Conservation (phyloP, 108 stramenopile species). For the Licmophora abbreviata region DNA sequence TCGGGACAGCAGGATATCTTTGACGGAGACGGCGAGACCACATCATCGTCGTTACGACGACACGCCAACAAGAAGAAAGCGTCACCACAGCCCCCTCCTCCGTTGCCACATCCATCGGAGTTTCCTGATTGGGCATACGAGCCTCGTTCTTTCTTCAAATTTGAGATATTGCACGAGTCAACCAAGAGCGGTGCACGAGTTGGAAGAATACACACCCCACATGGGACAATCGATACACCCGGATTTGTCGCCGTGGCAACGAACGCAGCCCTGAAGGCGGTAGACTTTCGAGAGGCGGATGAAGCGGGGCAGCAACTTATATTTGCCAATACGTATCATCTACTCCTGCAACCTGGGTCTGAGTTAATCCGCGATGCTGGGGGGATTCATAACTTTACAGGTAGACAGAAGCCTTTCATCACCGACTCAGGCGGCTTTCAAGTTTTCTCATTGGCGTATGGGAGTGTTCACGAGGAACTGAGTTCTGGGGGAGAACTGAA, state of each 20-base stretch:
- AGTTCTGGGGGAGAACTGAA: conserved; percentile 74
- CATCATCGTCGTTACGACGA: not conserved
- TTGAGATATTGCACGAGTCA: conserved; percentile 80
- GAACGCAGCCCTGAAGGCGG: conserved; percentile 85
- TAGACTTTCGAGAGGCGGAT: conserved; percentile 73
- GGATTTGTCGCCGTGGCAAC: conserved; percentile 91
- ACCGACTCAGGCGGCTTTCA: conserved; percentile 94
- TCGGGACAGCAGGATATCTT: too few relatives aligned
- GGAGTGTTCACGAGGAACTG: conserved; percentile 73
- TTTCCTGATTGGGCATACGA: conserved; percentile 80
- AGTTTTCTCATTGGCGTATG: conserved; percentile 83
- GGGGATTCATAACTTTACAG: conserved; percentile 87
- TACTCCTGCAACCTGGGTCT: conserved; percentile 85
- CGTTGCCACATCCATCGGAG: conserved; percentile 45
- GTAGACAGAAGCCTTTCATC: conserved; percentile 69
- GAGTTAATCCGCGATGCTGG: conserved; percentile 78
- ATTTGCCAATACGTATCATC: conserved; percentile 93
- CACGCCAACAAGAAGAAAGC: not conserved
- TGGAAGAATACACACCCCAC: conserved; percentile 65
- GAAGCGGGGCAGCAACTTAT: conserved; percentile 69
- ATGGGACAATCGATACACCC: conserved; percentile 76
- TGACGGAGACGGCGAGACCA: too few relatives aligned
- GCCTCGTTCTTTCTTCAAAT: conserved; percentile 62
- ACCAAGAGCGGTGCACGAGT: conserved; percentile 74
- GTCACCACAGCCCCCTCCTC: conserved; percentile 8